phyloP scores from a whole-genome alignment of 768 basidiomycete genomes.

The Pholiota conissans region DNA sequence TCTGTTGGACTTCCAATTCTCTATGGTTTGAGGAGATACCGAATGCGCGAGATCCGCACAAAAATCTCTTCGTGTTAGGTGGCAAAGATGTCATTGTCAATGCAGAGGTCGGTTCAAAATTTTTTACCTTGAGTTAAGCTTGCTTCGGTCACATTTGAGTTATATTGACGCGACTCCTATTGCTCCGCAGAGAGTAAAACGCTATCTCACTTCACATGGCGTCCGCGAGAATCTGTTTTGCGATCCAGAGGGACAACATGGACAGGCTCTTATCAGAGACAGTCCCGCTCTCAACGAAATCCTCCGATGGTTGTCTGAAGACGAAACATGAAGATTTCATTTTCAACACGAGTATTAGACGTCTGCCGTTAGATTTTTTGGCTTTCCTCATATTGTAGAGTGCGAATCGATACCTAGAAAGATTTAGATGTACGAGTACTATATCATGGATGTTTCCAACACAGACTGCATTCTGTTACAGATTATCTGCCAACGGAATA shows the following conservation, averaged over 20 bases:
- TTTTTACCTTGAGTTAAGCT: no score
- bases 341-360: no score
- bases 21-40: conserved; percentile 92
- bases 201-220: conserved; percentile 77
- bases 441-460: no score
- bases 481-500: no score
- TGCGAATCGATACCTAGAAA: no score
- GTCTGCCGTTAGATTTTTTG: no score
- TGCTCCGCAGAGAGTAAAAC: conserved; percentile 76
- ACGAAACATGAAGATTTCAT: conserved; percentile 8
- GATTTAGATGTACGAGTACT: no score
- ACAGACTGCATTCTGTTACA: no score
- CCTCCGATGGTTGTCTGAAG: conserved; percentile 58
- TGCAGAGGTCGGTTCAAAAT: conserved; percentile 54
- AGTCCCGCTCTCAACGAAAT: conserved; percentile 56
- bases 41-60: conserved; percentile 64
- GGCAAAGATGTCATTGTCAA: conserved; percentile 80
- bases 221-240: conserved; percentile 65
- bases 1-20: conserved; percentile 85
- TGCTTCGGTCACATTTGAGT: no score
- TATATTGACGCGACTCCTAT: no score
- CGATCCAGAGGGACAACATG: conserved; percentile 63
- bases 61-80: conserved; percentile 77
- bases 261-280: conserved; percentile 56
- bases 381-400: no score